Conservation (phyloP, 2,329 filamentous ascomycete genomes). For the Claviceps pazoutovae region DNA sequence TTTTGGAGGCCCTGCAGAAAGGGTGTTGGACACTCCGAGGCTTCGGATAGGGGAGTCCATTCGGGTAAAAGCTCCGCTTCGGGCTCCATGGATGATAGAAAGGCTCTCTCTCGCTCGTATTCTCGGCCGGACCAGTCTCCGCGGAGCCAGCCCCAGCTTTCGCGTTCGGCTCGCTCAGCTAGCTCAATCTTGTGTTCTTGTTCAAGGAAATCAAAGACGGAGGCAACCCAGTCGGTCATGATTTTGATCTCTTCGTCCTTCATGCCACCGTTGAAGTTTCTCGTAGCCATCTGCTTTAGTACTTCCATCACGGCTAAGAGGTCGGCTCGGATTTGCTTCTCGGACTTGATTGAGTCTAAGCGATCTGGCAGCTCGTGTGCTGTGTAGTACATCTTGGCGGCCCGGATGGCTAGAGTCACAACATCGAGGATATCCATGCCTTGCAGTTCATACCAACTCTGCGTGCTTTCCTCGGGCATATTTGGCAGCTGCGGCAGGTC, state of each 20-base stretch:
- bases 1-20: slow-evolving; percentile 65
- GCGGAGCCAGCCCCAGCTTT: slow-evolving; percentile 66
- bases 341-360: slow-evolving; percentile 73
- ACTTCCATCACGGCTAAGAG: slow-evolving; percentile 79
- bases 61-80: slow-evolving; percentile 46
- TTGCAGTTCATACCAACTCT: slow-evolving; percentile 74
- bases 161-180: slow-evolving; percentile 54
- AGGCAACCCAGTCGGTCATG: slow-evolving; percentile 66
- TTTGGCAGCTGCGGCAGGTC: slow-evolving; percentile 20
- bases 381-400: slow-evolving; percentile 93
- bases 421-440: slow-evolving; percentile 87
- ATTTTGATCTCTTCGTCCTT: slow-evolving; percentile 61
- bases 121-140: slow-evolving; percentile 65
- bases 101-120: slow-evolving; percentile 65
- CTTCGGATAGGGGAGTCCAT: slow-evolving; percentile 41
- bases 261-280: slow-evolving; percentile 75
- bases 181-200: slow-evolving; percentile 67
- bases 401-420: slow-evolving; percentile 86
- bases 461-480: slow-evolving; percentile 33
- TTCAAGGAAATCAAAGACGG: slow-evolving; percentile 62
- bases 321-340: slow-evolving; percentile 73
- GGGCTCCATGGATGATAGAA: slow-evolving; percentile 62
- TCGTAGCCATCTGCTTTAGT: slow-evolving; percentile 77
- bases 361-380: slow-evolving; percentile 77
- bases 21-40: slow-evolving; percentile 45